Percentiles rank a stretch among this genome's conserved stretches.
phyloP scores from a whole-genome alignment of 768 basidiomycete genomes.

The Hericium rajendrae region DNA sequence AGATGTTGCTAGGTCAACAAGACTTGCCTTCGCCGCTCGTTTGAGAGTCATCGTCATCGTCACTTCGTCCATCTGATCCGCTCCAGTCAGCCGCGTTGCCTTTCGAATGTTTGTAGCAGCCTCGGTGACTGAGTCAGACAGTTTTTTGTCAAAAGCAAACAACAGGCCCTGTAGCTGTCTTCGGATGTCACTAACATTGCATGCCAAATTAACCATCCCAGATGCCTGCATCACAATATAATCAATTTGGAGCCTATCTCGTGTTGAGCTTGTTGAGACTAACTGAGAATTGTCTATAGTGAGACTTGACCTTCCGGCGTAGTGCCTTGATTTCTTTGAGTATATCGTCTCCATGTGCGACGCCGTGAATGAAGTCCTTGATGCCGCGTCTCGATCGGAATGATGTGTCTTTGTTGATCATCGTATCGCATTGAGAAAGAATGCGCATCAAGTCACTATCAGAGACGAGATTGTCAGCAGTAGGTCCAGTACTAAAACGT shows the following conservation, averaged over 20 bases:
- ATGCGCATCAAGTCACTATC: not conserved
- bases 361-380: not conserved
- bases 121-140: not conserved
- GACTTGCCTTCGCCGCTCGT: not conserved
- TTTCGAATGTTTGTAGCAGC: not conserved
- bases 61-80: not conserved
- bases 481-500: no score
- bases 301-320: no score
- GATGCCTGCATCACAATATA: no score
- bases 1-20: not conserved
- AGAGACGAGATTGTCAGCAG: not conserved
- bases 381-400: not conserved
- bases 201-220: no score
- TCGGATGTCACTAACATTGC: no score
- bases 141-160: not conserved
- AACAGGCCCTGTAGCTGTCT: not conserved
- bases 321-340: no score
- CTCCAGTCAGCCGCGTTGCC: not conserved
- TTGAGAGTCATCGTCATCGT: not conserved
- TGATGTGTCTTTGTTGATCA: not conserved
- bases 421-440: not conserved
- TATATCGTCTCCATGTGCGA: not conserved
- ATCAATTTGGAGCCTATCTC: no score
- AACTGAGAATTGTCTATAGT: no score
- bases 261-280: no score